A percentile compares a stretch with the other conserved stretches of the same genome.
These are phyloP conservation scores for Ustanciosporium gigantosporum DNA, from an alignment of 1,284 basidiomycete genomes.

Conservation along the genomic window DNA sequence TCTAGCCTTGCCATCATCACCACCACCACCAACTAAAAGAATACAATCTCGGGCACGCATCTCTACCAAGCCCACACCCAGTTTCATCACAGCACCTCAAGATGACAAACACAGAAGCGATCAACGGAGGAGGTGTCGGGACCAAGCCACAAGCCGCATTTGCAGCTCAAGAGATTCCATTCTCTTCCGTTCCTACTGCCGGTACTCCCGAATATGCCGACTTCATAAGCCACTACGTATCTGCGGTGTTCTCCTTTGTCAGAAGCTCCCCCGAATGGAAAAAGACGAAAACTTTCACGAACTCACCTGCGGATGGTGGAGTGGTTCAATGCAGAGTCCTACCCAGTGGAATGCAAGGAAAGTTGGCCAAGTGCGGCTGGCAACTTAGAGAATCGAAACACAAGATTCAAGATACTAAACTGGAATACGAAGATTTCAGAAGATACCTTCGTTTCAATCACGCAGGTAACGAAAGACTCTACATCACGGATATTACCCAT, in stretches of 20 bases:
- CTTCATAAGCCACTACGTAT: conserved; percentile 22
- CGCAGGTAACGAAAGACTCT: conserved; percentile 37
- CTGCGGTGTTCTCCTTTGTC: conserved; percentile 19
- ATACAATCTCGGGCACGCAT: too few relatives aligned
- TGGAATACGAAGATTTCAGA: conserved; percentile 41
- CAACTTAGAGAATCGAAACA: conserved; percentile 45
- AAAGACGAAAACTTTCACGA: conserved; percentile 22
- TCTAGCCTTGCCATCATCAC: too few relatives aligned
- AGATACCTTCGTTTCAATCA: conserved; percentile 44
- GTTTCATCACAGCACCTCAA: neutral
- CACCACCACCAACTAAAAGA: too few relatives aligned
- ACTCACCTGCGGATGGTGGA: conserved; percentile 16
- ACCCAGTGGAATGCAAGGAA: conserved; percentile 8
- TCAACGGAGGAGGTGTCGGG: neutral
- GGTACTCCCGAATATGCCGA: conserved; percentile 29
- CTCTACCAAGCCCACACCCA: too few relatives aligned
- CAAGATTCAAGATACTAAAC: conserved; percentile 8
- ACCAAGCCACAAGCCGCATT: conserved; percentile 5
- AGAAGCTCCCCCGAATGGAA: conserved; percentile 23
- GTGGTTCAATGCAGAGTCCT: conserved; percentile 24
- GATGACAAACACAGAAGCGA: neutral
- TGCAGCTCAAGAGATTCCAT: conserved; percentile 18
- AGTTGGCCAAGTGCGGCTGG: conserved; percentile 41
- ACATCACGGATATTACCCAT: conserved; percentile 38
- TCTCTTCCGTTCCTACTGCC: conserved; percentile 21